Evolutionary conservation across 768 basidiomycete genomes (phyloP), one percentile per base, ranked within the genome.

Genomic region (Boletus sensibilis): DNA sequence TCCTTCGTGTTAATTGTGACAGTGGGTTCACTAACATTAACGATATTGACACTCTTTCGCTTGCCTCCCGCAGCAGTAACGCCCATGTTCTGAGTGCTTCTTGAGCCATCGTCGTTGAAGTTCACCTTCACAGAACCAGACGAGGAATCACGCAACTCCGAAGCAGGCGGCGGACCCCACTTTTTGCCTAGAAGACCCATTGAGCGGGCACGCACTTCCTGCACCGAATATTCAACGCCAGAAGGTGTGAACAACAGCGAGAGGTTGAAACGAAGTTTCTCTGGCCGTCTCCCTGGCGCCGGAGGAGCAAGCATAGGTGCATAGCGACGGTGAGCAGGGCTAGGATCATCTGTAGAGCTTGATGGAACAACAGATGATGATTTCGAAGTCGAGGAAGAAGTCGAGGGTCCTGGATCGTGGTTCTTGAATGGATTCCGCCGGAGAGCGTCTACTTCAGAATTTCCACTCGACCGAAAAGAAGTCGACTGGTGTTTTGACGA

Each of bases 1-100:
- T 93, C 92, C 70, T 94, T 95, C 29, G 97, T 99, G 69, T 97
- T 97, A 64, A 98, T 93, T 1, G 97, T 99, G 7, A 98, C 87
- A 0, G 92, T 93, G 5, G 91, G 90, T 69, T 93, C 91, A 16
- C 76, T 78, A 16, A 72, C 79, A 29, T 71, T 73, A 55, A 75
- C 68, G 39, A 76, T 67, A 18, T 40, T 63, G 33, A 80, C 61
- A 57, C 78, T 80, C 73, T 76, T 82, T 52, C 82, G 75, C 27
- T 74, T 75, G 50, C 67, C 63, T 18, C 65, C 63, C 0, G 60
- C 52, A 14, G 54, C 57, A n/a, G 60, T 60, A 11, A 68, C 71
- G 52, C 74, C 73, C 63, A 71, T 69, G 34, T 74, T 75, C 37
- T 75, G 78, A 25, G 71, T 67, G 37, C 79, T 73, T 61, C 76